Percentiles rank a stretch among this genome's conserved stretches.
Conservation (phyloP, 2,329 filamentous ascomycete species). For the Penicillium sp. region DNA sequence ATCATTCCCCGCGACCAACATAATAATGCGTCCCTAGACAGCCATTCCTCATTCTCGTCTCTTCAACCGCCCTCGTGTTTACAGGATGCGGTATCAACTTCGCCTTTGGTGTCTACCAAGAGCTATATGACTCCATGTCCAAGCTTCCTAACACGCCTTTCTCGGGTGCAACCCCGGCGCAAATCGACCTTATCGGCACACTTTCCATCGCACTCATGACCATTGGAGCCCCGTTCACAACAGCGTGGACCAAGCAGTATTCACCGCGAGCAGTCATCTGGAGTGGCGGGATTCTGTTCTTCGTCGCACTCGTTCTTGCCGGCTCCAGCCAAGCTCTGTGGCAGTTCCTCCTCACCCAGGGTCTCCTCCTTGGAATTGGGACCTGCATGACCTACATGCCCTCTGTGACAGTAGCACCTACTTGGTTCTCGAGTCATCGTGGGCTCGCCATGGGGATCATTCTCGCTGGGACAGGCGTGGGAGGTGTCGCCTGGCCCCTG, state of each 20-base stretch:
- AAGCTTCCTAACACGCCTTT: slow-evolving; percentile 30
- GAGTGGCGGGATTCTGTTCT: slow-evolving; percentile 28
- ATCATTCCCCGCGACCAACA: neutral
- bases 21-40: slow-evolving; percentile 5
- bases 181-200: slow-evolving; percentile 40
- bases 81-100: slow-evolving; percentile 38
- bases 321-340: slow-evolving; percentile 31
- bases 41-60: slow-evolving; percentile 6
- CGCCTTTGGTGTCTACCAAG: slow-evolving; percentile 41
- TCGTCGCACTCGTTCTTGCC: slow-evolving; percentile 27
- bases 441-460: slow-evolving; percentile 40
- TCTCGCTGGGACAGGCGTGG: slow-evolving; percentile 36
- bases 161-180: slow-evolving; percentile 31
- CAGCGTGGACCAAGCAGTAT: slow-evolving; percentile 34
- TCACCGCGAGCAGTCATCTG: slow-evolving; percentile 28
- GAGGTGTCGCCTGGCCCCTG: slow-evolving; percentile 37
- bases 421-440: slow-evolving; percentile 34
- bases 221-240: slow-evolving; percentile 32
- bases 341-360: slow-evolving; percentile 34
- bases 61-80: slow-evolving; percentile 26
- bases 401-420: slow-evolving; percentile 35
- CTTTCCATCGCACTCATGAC: slow-evolving; percentile 35
- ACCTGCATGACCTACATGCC: slow-evolving; percentile 38
- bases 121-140: slow-evolving; percentile 35
- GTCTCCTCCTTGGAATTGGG: slow-evolving; percentile 35